Percentiles rank a stretch among this genome's conserved stretches.
These are phyloP conservation scores for Cryphonectria radicalis DNA, from an alignment of 2,329 filamentous ascomycete species.

Conservation along the genomic window DNA sequence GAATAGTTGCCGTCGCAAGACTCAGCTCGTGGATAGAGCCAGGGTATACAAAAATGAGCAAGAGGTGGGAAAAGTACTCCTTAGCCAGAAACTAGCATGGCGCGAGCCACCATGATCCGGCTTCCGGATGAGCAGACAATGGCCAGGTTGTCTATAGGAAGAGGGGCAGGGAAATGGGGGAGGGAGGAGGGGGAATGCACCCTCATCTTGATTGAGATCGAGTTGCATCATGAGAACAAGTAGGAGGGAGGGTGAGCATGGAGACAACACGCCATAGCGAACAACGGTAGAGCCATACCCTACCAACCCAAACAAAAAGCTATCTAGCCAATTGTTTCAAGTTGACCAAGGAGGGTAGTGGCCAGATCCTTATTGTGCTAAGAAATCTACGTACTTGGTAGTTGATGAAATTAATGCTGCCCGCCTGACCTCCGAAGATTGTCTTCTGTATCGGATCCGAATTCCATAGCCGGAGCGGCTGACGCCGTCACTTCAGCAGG, in stretches of 20 bases:
- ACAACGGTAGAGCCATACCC: neutral
- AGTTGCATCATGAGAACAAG: neutral
- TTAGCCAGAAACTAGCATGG: neutral
- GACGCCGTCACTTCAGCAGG: neutral
- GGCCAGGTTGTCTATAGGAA: neutral
- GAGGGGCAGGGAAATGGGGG: neutral
- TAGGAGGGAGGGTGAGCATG: neutral
- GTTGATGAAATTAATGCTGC: neutral
- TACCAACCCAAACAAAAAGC: neutral
- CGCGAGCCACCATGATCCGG: neutral
- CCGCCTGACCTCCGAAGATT: neutral
- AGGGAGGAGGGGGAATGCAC: neutral
- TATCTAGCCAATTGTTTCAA: neutral
- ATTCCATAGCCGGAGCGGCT: neutral
- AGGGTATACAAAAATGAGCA: neutral
- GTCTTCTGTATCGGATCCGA: slow-evolving; percentile 4
- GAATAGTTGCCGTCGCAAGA: neutral
- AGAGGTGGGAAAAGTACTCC: neutral
- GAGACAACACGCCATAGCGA: neutral
- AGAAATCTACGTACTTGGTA: neutral
- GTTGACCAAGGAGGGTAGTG: neutral
- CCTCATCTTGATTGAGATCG: neutral
- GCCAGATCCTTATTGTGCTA: neutral
- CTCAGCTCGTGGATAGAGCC: neutral
- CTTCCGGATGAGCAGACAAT: neutral